phyloP scores from a whole-genome alignment of 106 monocot species.

The Dendrobium officinale region DNA sequence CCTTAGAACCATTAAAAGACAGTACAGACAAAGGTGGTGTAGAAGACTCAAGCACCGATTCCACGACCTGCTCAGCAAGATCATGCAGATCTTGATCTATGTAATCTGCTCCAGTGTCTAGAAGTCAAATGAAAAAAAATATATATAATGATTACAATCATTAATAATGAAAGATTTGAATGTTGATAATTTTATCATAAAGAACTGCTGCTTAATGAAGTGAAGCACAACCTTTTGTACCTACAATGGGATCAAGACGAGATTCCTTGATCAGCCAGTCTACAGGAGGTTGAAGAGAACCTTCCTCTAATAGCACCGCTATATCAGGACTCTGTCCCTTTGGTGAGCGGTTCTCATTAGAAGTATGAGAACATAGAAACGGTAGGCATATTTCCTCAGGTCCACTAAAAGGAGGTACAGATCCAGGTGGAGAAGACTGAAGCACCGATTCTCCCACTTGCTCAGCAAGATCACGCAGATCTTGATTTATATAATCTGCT shows the following conservation, averaged over 20 bases:
- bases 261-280: constrained; percentile 14
- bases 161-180: background rate
- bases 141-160: background rate
- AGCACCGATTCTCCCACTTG: constrained; percentile 15
- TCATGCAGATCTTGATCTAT: constrained; percentile 24
- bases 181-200: background rate
- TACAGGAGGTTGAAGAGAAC: constrained; percentile 16
- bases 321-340: constrained; percentile 17
- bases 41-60: constrained; percentile 26
- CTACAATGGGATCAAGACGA: constrained; percentile 7
- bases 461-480: constrained; percentile 26
- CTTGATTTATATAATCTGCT: constrained; percentile 14
- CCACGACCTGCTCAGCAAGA: constrained; percentile 28
- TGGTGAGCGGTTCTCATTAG: constrained; percentile 14
- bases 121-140: background rate
- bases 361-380: constrained; percentile 12
- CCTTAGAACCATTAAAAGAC: constrained; percentile 7
- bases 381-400: constrained; percentile 16
- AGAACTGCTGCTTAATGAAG: background rate
- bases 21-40: constrained; percentile 9
- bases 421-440: too few species aligned
- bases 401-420: too few species aligned
- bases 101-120: constrained; percentile 8
- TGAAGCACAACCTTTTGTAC: constrained; percentile 28
- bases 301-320: constrained; percentile 29